These are phyloP conservation scores for Musa acuminata DNA, from an alignment of 176 grass and related monocot genomes.

Conservation along the genomic window DNA sequence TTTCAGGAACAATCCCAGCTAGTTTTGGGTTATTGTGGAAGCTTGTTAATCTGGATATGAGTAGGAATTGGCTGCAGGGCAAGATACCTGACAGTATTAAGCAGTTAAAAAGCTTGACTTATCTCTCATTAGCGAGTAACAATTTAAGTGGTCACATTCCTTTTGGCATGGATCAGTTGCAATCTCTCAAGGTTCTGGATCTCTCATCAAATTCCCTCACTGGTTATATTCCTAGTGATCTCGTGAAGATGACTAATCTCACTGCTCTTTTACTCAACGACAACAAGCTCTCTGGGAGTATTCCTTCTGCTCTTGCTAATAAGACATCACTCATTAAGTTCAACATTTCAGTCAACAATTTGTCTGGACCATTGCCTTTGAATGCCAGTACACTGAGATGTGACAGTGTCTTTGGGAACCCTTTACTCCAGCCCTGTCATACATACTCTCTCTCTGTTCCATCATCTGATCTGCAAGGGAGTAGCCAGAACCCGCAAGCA, in stretches of 20 bases:
- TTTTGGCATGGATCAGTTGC: slow-evolving; percentile 39
- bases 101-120: slow-evolving; percentile 52
- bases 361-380: slow-evolving; percentile 47
- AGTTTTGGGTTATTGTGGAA: slow-evolving; percentile 47
- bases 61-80: slow-evolving; percentile 51
- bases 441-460: slow-evolving; percentile 27
- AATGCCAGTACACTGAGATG: slow-evolving; percentile 37
- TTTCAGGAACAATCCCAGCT: slow-evolving; percentile 57
- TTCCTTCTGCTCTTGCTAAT: slow-evolving; percentile 32
- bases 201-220: slow-evolving; percentile 72
- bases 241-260: slow-evolving; percentile 44
- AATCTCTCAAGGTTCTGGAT: slow-evolving; percentile 65
- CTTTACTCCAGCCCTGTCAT: slow-evolving; percentile 39
- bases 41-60: slow-evolving; percentile 57
- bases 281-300: slow-evolving; percentile 62
- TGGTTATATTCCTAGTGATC: slow-evolving; percentile 49
- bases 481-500: slow-evolving; percentile 6
- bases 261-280: slow-evolving; percentile 53
- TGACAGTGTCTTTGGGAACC: slow-evolving; percentile 41
- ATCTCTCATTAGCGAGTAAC: slow-evolving; percentile 66
- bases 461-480: slow-evolving; percentile 14
- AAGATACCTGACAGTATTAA: slow-evolving; percentile 58
- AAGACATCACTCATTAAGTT: slow-evolving; percentile 40
- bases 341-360: slow-evolving; percentile 78
- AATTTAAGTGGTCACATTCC: slow-evolving; percentile 62